phyloP scores from a whole-genome alignment of 441 rosid species.

The Populus hybrid region DNA sequence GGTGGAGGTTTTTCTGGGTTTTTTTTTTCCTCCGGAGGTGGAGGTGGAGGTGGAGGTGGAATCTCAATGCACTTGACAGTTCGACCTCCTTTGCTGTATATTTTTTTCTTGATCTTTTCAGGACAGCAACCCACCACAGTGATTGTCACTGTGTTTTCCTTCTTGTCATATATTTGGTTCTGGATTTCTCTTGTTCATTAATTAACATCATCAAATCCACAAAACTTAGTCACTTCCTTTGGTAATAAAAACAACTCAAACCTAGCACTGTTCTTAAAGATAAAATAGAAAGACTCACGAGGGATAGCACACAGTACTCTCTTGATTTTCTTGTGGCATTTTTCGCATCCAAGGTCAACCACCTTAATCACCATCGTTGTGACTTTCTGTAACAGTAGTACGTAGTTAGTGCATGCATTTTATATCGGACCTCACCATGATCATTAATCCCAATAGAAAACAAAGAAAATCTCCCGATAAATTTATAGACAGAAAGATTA shows the following conservation, averaged over 20 bases:
- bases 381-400: too few relatives aligned
- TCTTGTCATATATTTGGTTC: conserved; percentile 55
- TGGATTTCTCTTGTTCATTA: conserved; percentile 62
- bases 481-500: too few relatives aligned
- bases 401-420: too few relatives aligned
- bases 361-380: too few relatives aligned
- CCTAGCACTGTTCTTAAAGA: background rate
- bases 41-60: too few relatives aligned
- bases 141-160: conserved; percentile 55
- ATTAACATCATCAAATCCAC: conserved; percentile 16
- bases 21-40: too few relatives aligned
- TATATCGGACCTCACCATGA: too few relatives aligned
- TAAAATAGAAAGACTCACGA: conserved; percentile 40
- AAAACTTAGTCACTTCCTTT: conserved; percentile 36
- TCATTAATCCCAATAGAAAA: too few relatives aligned
- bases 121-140: conserved; percentile 69
- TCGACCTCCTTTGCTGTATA: conserved; percentile 55
- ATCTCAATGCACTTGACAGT: conserved; percentile 55
- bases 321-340: too few relatives aligned
- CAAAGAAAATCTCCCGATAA: too few relatives aligned
- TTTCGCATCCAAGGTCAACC: too few relatives aligned
- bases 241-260: background rate
- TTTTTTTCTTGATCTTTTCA: conserved; percentile 58
- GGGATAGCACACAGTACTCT: conserved; percentile 29
- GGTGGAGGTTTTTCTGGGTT: too few relatives aligned